These are phyloP conservation scores for Salvia miltiorrhiza DNA, from an alignment of 257 asterid genomes.

Conservation along the genomic window DNA sequence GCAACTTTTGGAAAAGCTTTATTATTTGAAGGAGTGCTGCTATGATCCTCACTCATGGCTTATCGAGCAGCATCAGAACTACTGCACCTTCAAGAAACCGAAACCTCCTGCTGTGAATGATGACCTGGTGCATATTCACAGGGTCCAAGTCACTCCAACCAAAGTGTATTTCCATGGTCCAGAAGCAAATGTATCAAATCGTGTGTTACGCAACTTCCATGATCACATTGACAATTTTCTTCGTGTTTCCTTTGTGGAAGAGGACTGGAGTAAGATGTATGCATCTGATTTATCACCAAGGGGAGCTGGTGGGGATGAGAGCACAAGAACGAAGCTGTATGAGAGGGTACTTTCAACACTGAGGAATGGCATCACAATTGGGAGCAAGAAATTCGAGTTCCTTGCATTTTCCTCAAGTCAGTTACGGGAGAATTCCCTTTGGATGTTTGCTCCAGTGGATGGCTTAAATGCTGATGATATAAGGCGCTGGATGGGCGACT, in stretches of 20 bases:
- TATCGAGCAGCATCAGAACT: slow-evolving; percentile 38
- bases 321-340: slow-evolving; percentile 48
- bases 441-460: slow-evolving; percentile 85
- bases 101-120: slow-evolving; percentile 59
- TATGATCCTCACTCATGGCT: slow-evolving; percentile 79
- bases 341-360: slow-evolving; percentile 59
- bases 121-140: slow-evolving; percentile 68
- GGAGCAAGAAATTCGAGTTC: slow-evolving; percentile 70
- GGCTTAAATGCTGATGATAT: slow-evolving; percentile 47
- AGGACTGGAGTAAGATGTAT: slow-evolving; percentile 67
- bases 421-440: slow-evolving; percentile 70
- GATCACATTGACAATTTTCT: slow-evolving; percentile 68
- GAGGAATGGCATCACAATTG: slow-evolving; percentile 61
- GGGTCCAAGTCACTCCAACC: slow-evolving; percentile 88
- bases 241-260: slow-evolving; percentile 89
- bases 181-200: slow-evolving; percentile 74
- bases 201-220: slow-evolving; percentile 60
- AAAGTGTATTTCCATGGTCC: slow-evolving; percentile 82
- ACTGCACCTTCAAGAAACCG: slow-evolving; percentile 38
- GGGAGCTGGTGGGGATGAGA: slow-evolving; percentile 29
- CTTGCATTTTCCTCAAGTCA: slow-evolving; percentile 95
- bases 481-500: slow-evolving; percentile 87
- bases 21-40: slow-evolving; percentile 69
- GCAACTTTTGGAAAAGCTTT: slow-evolving; percentile 61
- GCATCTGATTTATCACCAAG: slow-evolving; percentile 57